A percentile compares a stretch with the other conserved stretches of the same genome.
Conservation (phyloP, 164 flowering plant species). For the Magnolia officinalis region DNA sequence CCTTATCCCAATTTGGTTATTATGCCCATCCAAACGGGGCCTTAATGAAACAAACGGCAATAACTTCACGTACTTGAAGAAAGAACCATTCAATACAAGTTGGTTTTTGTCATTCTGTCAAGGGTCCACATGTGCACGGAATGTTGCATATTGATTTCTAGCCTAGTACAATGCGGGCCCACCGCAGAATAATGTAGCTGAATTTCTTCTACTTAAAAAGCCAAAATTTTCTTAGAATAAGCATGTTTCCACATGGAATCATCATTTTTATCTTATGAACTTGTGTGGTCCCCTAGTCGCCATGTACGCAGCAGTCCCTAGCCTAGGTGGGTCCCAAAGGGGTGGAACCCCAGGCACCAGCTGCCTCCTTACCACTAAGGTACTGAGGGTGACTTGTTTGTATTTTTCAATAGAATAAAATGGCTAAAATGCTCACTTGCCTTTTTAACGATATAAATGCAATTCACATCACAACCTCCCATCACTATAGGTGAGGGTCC, state of each 20-base stretch:
- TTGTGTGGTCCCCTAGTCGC: background rate
- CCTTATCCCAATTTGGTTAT: no score
- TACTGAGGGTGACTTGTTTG: background rate
- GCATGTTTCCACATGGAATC: background rate
- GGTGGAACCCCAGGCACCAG: background rate
- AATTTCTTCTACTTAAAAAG: background rate
- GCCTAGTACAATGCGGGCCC: background rate
- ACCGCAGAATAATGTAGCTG: background rate
- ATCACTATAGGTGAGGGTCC: background rate
- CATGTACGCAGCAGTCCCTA: background rate
- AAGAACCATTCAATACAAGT: no score
- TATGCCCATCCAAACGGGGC: no score
- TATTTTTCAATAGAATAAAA: background rate
- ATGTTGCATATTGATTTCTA: background rate
- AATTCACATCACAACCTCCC: background rate
- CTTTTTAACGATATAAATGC: background rate
- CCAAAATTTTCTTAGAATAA: background rate
- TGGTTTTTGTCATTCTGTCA: no score
- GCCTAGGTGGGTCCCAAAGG: background rate
- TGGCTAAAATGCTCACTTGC: background rate
- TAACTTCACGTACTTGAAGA: no score
- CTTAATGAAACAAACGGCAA: no score
- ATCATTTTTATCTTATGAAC: background rate
- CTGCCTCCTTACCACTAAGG: background rate
- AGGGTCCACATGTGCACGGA: no score